These are phyloP conservation scores for Musa troglodytarum DNA, from an alignment of 176 grass and related monocot genomes.

Conservation along the genomic window DNA sequence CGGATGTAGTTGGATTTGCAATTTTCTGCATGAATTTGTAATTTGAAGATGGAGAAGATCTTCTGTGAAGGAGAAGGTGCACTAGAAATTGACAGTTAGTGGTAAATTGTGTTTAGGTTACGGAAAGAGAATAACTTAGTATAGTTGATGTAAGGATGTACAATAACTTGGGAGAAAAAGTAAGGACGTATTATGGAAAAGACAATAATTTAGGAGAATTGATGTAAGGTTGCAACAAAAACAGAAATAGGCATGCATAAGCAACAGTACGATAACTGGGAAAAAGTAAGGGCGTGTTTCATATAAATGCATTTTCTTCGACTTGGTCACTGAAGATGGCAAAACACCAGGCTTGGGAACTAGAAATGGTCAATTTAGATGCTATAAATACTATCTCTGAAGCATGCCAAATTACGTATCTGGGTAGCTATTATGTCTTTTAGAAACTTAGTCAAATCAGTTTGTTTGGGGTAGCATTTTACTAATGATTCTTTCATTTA, in stretches of 20 bases:
- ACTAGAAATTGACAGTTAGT: too few species aligned
- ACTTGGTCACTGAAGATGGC: not conserved
- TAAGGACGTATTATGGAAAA: not conserved
- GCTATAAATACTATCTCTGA: not conserved
- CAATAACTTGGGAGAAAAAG: too few species aligned
- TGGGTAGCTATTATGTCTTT: not conserved
- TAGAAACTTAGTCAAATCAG: not conserved
- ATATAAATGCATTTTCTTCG: not conserved
- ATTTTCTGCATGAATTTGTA: too few species aligned
- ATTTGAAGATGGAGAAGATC: too few species aligned
- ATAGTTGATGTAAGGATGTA: too few species aligned
- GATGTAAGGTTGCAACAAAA: not conserved
- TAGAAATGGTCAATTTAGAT: not conserved
- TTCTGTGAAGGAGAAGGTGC: too few species aligned
- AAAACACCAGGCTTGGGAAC: not conserved
- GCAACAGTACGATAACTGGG: not conserved
- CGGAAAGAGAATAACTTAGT: too few species aligned
- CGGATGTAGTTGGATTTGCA: too few species aligned
- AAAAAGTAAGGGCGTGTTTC: not conserved
- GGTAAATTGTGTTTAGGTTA: too few species aligned
- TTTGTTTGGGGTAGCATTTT: not conserved
- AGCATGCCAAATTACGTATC: not conserved
- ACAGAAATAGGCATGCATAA: not conserved
- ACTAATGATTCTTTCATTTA: not conserved
- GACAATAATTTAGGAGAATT: not conserved